Evolutionary conservation across 1,284 basidiomycete genomes (phyloP), one percentile per base, ranked within the genome.

Genomic region (Neolentinus lepideus): DNA sequence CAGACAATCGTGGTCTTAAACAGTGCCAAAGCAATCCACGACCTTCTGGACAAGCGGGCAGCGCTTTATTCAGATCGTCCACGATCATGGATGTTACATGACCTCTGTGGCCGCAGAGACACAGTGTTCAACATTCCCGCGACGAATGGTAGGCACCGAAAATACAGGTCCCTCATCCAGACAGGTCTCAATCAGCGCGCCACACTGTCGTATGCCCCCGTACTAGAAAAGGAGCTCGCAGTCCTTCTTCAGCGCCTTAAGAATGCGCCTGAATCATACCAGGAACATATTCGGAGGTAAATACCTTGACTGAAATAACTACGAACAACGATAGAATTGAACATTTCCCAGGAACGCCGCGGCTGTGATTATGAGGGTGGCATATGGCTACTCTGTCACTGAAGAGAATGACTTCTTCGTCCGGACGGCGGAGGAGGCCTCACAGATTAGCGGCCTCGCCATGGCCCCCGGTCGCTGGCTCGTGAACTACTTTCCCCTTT

Each of bases 261-360:
- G 31, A 25, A 51, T 24, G 33, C 46, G 19, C 53, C 54, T 29
- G 31, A 12, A 21, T 26, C 36, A 24, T 57, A 35, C 29, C 55
- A 55, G 29, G 43, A 25, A 10, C 53, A 59, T 29, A 54, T 59
- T 21, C 45, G 58, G 38, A 57, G 46, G 58, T 59, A 27, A 54
- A 52, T 21, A 26, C n/a, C 16, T 25, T 78, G 73, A 72, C 70
- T 57, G 63, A 75, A 19, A 69, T 74, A 1, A 77, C 73, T 60
- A 3, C 76, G 75, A 60, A 65, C 64, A 2, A 66, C 77, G 9
- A 65, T 65, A 26, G 73, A 72, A 8, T 63, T 64, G 2, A 63
- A 74, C 35, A 76, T 77, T 58, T 66, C 61, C 0, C 69, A 72
- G 69, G 54, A 56, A 63, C 21, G 61, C 70, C 16, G 71, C 69